Conservation (phyloP, 2,329 filamentous ascomycete species). For the Trichoderma polysporum region DNA sequence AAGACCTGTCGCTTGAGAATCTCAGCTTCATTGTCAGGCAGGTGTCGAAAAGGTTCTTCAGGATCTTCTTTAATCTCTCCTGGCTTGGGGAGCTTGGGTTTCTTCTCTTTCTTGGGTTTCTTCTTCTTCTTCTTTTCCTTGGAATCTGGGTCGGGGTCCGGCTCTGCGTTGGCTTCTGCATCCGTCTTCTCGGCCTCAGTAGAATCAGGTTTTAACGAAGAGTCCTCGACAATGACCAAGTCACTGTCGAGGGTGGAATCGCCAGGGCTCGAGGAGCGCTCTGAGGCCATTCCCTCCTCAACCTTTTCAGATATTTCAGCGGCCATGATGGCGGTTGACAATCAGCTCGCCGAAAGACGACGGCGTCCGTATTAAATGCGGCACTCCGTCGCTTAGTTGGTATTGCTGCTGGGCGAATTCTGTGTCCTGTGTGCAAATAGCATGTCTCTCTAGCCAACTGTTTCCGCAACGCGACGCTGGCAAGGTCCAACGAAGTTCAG, state of each 20-base stretch:
- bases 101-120: background rate
- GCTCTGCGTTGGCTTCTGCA: background rate
- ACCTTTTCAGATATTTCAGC: background rate
- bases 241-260: background rate
- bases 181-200: background rate
- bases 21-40: conserved; percentile 63
- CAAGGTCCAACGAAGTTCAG: background rate
- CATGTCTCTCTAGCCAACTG: background rate
- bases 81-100: too few species aligned
- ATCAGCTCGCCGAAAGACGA: conserved; percentile 14
- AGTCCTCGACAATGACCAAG: background rate
- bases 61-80: conserved; percentile 36
- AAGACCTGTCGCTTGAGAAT: conserved; percentile 69
- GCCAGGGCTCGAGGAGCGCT: background rate
- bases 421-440: background rate
- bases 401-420: background rate
- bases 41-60: conserved; percentile 58
- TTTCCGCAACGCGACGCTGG: background rate
- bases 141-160: background rate
- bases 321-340: conserved; percentile 22
- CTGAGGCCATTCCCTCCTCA: background rate
- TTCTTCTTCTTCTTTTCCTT: background rate
- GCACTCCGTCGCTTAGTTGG: background rate
- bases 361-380: background rate
- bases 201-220: background rate